phyloP scores from a whole-genome alignment of 2,329 filamentous ascomycete species.

The Daldinia sp. region DNA sequence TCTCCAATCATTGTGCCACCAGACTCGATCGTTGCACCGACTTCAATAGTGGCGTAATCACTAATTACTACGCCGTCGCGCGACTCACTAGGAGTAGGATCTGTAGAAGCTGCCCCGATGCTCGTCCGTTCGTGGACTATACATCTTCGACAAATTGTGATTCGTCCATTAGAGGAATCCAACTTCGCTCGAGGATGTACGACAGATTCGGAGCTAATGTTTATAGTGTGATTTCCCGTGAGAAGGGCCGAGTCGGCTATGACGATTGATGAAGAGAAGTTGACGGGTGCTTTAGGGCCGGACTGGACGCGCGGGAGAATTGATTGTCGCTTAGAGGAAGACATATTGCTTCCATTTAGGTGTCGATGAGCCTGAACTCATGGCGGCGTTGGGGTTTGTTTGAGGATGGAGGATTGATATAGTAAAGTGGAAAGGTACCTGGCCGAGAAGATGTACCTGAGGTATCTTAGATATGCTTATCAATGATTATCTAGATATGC shows the following conservation, averaged over 20 bases:
- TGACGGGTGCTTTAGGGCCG: slow-evolving; percentile 67
- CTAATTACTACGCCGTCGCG: slow-evolving; percentile 63
- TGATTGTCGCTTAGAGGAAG: slow-evolving; percentile 63
- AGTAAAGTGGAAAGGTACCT: neutral
- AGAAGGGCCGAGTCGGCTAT: slow-evolving; percentile 71
- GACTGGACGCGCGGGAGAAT: slow-evolving; percentile 62
- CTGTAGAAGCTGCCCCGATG: slow-evolving; percentile 57
- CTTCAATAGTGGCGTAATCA: slow-evolving; percentile 70
- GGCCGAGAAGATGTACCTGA: neutral
- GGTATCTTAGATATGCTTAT: slow-evolving; percentile 1
- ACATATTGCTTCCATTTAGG: slow-evolving; percentile 46
- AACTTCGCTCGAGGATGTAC: slow-evolving; percentile 87
- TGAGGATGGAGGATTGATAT: neutral
- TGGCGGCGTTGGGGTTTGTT: slow-evolving; percentile 18
- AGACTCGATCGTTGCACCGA: slow-evolving; percentile 66
- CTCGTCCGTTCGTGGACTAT: slow-evolving; percentile 77
- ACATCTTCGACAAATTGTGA: slow-evolving; percentile 82
- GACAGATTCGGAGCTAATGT: slow-evolving; percentile 78
- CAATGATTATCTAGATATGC: slow-evolving; percentile 7
- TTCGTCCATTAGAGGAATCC: slow-evolving; percentile 78
- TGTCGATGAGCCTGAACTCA: slow-evolving; percentile 20
- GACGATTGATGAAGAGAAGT: slow-evolving; percentile 66
- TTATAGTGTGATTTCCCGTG: slow-evolving; percentile 78
- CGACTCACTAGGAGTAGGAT: slow-evolving; percentile 44
- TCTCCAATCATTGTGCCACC: slow-evolving; percentile 69